These are phyloP conservation scores for Apophysomyces sp. DNA, from an alignment of 371 early-diverging fungal species.

Conservation along the genomic window DNA sequence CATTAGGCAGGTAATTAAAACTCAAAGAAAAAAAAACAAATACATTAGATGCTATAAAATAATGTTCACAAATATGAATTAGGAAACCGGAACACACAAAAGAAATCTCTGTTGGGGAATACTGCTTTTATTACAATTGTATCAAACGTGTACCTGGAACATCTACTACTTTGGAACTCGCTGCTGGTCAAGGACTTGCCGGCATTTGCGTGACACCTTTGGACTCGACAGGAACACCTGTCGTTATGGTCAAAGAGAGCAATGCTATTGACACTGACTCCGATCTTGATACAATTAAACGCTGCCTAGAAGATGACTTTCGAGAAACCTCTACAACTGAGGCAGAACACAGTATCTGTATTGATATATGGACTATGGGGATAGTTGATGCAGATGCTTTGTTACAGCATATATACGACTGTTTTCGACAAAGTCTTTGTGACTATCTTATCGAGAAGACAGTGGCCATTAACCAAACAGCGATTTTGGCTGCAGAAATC, in stretches of 20 bases:
- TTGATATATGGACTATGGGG: conserved; percentile 77
- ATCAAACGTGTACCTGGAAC: conserved; percentile 38
- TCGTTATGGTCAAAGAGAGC: conserved; percentile 17
- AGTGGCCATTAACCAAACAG: conserved; percentile 44
- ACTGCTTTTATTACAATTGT: conserved; percentile 50
- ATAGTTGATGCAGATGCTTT: conserved; percentile 55
- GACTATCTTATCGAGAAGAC: conserved; percentile 75
- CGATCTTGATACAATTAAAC: conserved; percentile 25
- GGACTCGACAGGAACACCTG: conserved; percentile 40
- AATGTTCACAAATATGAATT: too few relatives aligned
- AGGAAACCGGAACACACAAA: conserved; percentile 5
- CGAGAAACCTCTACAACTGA: conserved; percentile 21
- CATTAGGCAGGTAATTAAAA: not conserved
- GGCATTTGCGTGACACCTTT: conserved; percentile 67
- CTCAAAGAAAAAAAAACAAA: not conserved
- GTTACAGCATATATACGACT: conserved; percentile 52
- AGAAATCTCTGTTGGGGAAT: conserved; percentile 18
- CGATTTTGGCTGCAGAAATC: conserved; percentile 15
- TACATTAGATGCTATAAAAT: too few relatives aligned
- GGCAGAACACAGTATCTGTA: conserved; percentile 45
- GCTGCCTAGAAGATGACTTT: conserved; percentile 35
- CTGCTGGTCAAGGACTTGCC: conserved; percentile 71
- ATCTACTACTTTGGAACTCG: conserved; percentile 33
- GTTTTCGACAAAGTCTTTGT: conserved; percentile 63
- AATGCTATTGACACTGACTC: conserved; percentile 14